Evolutionary conservation across 2,329 filamentous ascomycete genomes (phyloP).

Genomic region (Leptosphaerulina australis): DNA sequence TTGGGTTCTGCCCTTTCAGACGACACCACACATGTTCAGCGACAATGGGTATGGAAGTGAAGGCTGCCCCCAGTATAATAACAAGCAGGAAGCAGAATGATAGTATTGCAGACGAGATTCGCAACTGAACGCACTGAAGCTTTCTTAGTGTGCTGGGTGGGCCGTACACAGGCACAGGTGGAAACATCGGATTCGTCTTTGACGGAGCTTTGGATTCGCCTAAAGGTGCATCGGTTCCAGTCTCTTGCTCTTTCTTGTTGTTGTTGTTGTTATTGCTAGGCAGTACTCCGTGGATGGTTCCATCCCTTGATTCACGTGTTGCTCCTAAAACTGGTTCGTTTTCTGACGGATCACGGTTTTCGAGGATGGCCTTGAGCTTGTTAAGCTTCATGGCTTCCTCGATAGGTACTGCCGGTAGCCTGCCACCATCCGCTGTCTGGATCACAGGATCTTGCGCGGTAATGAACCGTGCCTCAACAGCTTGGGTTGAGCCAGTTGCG

Average conservation of each 20-base stretch:
- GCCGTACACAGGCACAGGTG: conserved; percentile 80
- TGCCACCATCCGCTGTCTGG: conserved; percentile 68
- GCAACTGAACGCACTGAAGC: conserved; percentile 69
- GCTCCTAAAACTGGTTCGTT: conserved; percentile 33
- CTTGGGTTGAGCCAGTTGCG: conserved; percentile 56
- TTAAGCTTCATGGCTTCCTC: conserved; percentile 75
- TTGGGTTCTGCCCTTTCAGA: conserved; percentile 65
- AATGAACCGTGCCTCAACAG: conserved; percentile 65
- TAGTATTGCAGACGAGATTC: conserved; percentile 72
- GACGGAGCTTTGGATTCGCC: conserved; percentile 62
- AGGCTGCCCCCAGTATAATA: conserved; percentile 75
- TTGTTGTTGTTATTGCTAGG: conserved; percentile 23
- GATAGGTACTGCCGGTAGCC: conserved; percentile 71
- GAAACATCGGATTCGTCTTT: conserved; percentile 80
- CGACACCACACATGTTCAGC: conserved; percentile 58
- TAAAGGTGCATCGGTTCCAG: conserved; percentile 49
- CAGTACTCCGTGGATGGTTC: conserved; percentile 48
- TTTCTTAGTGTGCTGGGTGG: conserved; percentile 70
- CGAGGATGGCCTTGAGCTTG: conserved; percentile 60
- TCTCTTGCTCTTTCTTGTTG: conserved; percentile 50
- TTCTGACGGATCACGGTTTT: conserved; percentile 47
- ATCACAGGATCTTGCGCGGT: conserved; percentile 76
- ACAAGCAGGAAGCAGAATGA: conserved; percentile 77
- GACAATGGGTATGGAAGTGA: conserved; percentile 67
- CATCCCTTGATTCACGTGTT: conserved; percentile 51